Evolutionary conservation across 2,329 filamentous ascomycete species (phyloP).

Genomic region (Cytospora mali): DNA sequence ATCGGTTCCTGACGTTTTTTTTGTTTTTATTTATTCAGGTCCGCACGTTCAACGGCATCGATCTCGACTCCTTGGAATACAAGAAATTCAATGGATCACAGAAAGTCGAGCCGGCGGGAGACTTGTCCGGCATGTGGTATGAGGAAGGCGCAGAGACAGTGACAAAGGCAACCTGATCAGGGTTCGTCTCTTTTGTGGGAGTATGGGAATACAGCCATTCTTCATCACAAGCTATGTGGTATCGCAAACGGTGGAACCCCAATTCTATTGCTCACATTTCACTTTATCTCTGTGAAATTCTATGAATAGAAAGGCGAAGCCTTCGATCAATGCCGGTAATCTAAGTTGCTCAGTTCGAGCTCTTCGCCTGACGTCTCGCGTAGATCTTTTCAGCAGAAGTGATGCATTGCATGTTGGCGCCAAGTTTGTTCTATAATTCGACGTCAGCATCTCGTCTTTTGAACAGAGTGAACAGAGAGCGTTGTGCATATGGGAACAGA

Average conservation of each 20-base stretch:
- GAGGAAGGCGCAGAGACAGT: constrained; percentile 28
- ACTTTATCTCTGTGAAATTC: background rate
- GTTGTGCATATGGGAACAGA: background rate
- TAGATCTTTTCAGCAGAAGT: constrained; percentile 76
- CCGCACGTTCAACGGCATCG: constrained; percentile 45
- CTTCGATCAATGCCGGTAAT: background rate
- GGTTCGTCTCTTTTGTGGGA: background rate
- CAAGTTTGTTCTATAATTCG: constrained; percentile 71
- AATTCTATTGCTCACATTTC: background rate
- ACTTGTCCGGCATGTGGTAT: constrained; percentile 42
- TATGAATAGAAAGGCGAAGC: background rate
- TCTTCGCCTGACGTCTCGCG: constrained; percentile 37
- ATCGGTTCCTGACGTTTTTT: background rate
- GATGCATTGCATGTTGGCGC: constrained; percentile 87
- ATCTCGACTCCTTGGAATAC: constrained; percentile 44
- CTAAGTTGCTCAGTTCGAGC: background rate
- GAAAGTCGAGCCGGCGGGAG: constrained; percentile 38
- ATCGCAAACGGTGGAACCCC: background rate
- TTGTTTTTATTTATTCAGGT: constrained; percentile 38
- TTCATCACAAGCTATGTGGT: background rate
- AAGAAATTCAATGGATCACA: constrained; percentile 42
- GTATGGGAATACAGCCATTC: background rate
- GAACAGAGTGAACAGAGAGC: too few species aligned
- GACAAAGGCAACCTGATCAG: background rate
- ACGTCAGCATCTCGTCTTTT: constrained; percentile 44